Evolutionary conservation across 257 asterid genomes (phyloP).

Genomic region (Sherardia arvensis): DNA sequence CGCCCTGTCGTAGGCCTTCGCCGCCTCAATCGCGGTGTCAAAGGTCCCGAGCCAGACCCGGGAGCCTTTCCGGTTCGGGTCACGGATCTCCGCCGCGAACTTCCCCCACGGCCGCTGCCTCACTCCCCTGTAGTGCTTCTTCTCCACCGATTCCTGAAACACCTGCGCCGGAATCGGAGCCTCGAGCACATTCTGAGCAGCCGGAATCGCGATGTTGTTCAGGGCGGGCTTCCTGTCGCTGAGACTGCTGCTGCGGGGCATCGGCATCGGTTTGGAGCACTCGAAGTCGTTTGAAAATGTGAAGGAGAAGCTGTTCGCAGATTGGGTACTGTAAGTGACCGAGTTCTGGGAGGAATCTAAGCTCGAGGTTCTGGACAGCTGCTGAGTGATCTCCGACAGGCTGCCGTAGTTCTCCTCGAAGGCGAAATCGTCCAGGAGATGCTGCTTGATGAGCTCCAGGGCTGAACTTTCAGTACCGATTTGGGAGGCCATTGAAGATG

Average conservation of each 20-base stretch:
- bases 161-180: not conserved
- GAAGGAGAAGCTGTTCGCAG: slow-evolving; percentile 19
- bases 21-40: slow-evolving; percentile 34
- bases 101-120: slow-evolving; percentile 44
- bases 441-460: slow-evolving; percentile 64
- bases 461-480: slow-evolving; percentile 28
- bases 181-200: slow-evolving; percentile 17
- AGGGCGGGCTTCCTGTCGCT: slow-evolving; percentile 10
- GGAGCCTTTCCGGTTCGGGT: slow-evolving; percentile 31
- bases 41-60: slow-evolving; percentile 41
- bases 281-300: slow-evolving; percentile 29
- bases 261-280: slow-evolving; percentile 18
- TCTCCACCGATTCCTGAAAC: slow-evolving; percentile 24
- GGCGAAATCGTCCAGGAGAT: slow-evolving; percentile 44
- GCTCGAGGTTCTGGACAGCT: slow-evolving; percentile 17
- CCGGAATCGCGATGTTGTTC: slow-evolving; percentile 41
- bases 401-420: slow-evolving; percentile 38
- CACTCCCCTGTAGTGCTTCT: slow-evolving; percentile 34
- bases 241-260: not conserved
- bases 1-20: slow-evolving; percentile 35
- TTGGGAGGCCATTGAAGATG: slow-evolving; percentile 1
- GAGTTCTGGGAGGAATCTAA: not conserved
- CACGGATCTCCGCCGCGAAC: slow-evolving; percentile 37
- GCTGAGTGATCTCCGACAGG: slow-evolving; percentile 10
- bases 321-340: not conserved